These are phyloP conservation scores for Golubevia pallescens DNA, from an alignment of 1,284 basidiomycete genomes.

Conservation along the genomic window DNA sequence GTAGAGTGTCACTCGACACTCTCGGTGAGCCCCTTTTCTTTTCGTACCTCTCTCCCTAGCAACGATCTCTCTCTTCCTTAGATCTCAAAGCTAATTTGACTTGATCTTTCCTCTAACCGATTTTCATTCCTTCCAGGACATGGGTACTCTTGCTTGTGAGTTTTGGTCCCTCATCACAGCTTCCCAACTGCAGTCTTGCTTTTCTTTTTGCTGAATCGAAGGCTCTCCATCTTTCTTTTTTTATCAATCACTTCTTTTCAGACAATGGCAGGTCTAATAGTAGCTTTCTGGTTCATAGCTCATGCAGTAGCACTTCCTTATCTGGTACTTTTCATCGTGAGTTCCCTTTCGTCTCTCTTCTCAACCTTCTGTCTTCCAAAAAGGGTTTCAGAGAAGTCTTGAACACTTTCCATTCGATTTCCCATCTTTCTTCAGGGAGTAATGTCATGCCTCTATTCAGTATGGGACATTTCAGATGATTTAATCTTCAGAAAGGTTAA, in stretches of 20 bases:
- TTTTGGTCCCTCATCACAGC: no score
- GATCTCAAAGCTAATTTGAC: background rate
- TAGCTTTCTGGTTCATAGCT: conserved; percentile 39
- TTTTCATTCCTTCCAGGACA: conserved; percentile 14
- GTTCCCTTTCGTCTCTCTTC: conserved; percentile 81
- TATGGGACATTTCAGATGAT: conserved; percentile 71
- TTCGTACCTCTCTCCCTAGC: no score
- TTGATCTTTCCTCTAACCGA: background rate
- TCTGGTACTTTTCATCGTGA: conserved; percentile 89
- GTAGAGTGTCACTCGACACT: no score
- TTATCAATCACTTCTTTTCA: background rate
- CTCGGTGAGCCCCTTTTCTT: no score
- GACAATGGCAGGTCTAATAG: conserved; percentile 42
- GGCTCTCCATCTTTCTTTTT: background rate
- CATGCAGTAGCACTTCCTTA: conserved; percentile 62
- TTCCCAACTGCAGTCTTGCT: no score
- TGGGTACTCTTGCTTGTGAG: conserved; percentile 42
- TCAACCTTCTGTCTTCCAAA: background rate
- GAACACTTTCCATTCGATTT: background rate
- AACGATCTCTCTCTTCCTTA: no score
- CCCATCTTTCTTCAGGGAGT: conserved; percentile 22
- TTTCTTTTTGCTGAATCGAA: no score
- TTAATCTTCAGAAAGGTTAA: conserved; percentile 89
- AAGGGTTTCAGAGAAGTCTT: background rate
- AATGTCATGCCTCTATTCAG: conserved; percentile 56